Evolutionary conservation across 768 basidiomycete genomes (phyloP).

Genomic region (Candolleomyces eurysporus): DNA sequence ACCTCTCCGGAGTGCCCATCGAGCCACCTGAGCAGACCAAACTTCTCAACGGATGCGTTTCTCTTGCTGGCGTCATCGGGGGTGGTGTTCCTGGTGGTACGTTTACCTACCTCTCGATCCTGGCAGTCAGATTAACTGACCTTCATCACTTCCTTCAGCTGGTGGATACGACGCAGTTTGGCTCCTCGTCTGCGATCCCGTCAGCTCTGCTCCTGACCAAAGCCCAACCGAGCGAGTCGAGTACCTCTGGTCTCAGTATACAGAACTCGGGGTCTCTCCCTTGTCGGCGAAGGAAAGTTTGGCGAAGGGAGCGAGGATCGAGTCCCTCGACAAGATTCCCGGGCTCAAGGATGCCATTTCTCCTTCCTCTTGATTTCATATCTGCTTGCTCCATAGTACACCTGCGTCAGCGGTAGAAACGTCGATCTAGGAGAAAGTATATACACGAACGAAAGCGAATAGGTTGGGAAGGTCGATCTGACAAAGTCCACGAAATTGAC

Average conservation of each 20-base stretch:
- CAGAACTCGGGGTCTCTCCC: constrained; percentile 65
- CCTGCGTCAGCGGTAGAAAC: not conserved
- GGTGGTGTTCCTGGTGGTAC: constrained; percentile 96
- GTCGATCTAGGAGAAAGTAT: constrained; percentile 9
- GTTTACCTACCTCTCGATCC: constrained; percentile 22
- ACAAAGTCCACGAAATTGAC: too few relatives aligned
- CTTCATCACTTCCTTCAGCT: constrained; percentile 46
- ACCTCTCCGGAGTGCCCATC: constrained; percentile 73
- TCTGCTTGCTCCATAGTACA: not conserved
- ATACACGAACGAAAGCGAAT: constrained; percentile 4
- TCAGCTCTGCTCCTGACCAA: constrained; percentile 41
- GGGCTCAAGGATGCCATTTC: constrained; percentile 48
- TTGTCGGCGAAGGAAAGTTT: constrained; percentile 69
- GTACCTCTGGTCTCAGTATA: constrained; percentile 63
- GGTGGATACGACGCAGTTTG: constrained; percentile 98
- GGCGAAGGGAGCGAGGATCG: constrained; percentile 63
- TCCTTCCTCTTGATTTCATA: not conserved
- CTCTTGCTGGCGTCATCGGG: constrained; percentile 82
- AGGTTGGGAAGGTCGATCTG: not conserved
- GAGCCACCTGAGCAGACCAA: constrained; percentile 87
- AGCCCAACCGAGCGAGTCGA: constrained; percentile 61
- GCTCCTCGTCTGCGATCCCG: constrained; percentile 77
- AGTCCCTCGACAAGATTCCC: constrained; percentile 52
- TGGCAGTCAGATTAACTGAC: not conserved
- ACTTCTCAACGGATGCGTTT: constrained; percentile 75